Evolutionary conservation across 2,329 filamentous ascomycete species (phyloP), one percentile per base, ranked within the genome.

Genomic region (Colletotrichum echinochloae): DNA sequence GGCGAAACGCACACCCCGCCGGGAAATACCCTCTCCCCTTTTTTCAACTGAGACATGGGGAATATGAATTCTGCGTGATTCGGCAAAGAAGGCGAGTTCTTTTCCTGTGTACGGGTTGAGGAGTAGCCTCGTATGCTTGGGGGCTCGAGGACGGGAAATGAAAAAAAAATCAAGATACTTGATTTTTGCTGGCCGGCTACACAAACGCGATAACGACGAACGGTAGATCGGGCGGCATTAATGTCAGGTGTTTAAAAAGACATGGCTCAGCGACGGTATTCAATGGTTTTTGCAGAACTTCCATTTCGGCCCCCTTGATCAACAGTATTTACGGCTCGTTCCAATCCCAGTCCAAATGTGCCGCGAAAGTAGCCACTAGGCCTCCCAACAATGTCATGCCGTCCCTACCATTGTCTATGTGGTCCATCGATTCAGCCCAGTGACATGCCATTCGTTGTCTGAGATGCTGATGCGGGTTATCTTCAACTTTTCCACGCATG

Each of bases 1-100:
- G 67, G 68, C 68, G 68, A 71, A 71, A 71, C 73, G 55, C 69
- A 63, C 65, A 63, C 62, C 70, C 73, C 76, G 67, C 66, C 62
- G 56, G 14, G 62, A 70, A 66, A 66, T 55, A 68, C 67, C 65
- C 65, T 59, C 66, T 66, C 77, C 74, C 74, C 76, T 57, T 60
- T 51, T 46, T 51, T 30, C 51, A 35, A 44, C 37, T 62, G 62
- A 72, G 61, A 66, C 67, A 70, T 66, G 70, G 66, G 66, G 66
- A 71, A 66, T 51, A 70, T 68, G 57, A 56, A 70, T 70, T 70
- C 63, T 72, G 66, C 60, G 66, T 69, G 60, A 69, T 56, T 63
- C 54, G 64, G 52, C 52, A 51, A 60, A 57, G 44, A 59, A 68
- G 54, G 52, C 54, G 48, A 60, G 57, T 51, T 46, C 37, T 71